Percentiles rank a stretch among this genome's conserved stretches.
phyloP scores from a whole-genome alignment of 306 rosid species.

The Ochetophila trinervis region DNA sequence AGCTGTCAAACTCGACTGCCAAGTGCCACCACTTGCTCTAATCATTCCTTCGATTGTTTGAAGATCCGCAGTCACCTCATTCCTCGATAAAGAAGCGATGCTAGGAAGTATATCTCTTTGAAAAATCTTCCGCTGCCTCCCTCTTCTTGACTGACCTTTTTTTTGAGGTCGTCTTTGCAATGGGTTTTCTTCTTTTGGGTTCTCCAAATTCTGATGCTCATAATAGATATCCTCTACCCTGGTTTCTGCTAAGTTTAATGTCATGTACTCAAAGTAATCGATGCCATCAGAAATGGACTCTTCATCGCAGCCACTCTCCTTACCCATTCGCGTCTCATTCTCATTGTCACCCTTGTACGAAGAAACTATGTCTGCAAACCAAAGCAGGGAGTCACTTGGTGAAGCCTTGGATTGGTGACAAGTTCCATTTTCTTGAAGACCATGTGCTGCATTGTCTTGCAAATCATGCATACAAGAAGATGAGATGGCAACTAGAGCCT shows the following conservation, averaged over 20 bases:
- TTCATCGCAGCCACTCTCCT: constrained; percentile 17
- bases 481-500: constrained; percentile 66
- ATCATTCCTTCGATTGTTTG: constrained; percentile 82
- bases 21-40: constrained; percentile 65
- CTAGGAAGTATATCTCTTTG: constrained; percentile 87
- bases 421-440: constrained; percentile 19
- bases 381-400: constrained; percentile 38
- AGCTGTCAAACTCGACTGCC: constrained; percentile 62
- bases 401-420: constrained; percentile 33
- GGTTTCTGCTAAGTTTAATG: constrained; percentile 53
- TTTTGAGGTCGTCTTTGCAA: constrained; percentile 53
- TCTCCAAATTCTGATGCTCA: constrained; percentile 50
- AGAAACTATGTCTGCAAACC: constrained; percentile 64
- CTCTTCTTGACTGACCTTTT: constrained; percentile 66
- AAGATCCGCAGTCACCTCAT: constrained; percentile 90
- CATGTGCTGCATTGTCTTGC: constrained; percentile 6
- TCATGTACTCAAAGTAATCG: constrained; percentile 78
- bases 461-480: constrained; percentile 27
- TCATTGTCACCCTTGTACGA: constrained; percentile 30
- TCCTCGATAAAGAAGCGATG: constrained; percentile 65
- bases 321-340: constrained; percentile 21
- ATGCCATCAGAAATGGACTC: constrained; percentile 28
- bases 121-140: constrained; percentile 83
- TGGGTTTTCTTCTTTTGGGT: constrained; percentile 49
- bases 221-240: constrained; percentile 61